These are phyloP conservation scores for Ophidiomyces ophidiicola DNA, from an alignment of 2,329 filamentous ascomycete genomes.

Conservation along the genomic window DNA sequence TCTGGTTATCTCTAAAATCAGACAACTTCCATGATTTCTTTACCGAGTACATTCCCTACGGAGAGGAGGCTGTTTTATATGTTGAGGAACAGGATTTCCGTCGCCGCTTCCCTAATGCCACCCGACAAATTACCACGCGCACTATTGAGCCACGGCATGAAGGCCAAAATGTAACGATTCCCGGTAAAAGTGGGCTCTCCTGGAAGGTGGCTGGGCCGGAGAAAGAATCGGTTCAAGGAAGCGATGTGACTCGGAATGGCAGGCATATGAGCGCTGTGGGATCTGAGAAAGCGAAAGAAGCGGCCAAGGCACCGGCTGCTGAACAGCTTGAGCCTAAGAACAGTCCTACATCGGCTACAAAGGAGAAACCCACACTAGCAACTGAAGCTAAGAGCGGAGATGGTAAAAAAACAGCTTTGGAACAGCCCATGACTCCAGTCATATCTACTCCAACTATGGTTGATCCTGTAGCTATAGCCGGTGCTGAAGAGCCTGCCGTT, in stretches of 20 bases:
- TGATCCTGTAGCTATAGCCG: slow-evolving; percentile 61
- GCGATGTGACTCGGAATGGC: slow-evolving; percentile 45
- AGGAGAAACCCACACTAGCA: slow-evolving; percentile 18
- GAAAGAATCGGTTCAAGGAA: slow-evolving; percentile 32
- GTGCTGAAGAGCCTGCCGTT: slow-evolving; percentile 73
- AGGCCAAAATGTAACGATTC: slow-evolving; percentile 66
- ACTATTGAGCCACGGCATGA: slow-evolving; percentile 32
- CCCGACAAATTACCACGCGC: slow-evolving; percentile 36
- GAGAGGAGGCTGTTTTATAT: slow-evolving; percentile 87
- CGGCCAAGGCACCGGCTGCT: slow-evolving; percentile 23
- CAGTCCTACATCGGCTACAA: slow-evolving; percentile 16
- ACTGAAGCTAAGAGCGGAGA: slow-evolving; percentile 32
- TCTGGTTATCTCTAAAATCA: slow-evolving; percentile 84
- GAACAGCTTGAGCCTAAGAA: slow-evolving; percentile 22
- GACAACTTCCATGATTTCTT: slow-evolving; percentile 99
- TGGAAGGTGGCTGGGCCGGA: slow-evolving; percentile 60
- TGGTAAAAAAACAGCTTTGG: slow-evolving; percentile 19
- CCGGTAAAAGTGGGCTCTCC: slow-evolving; percentile 71
- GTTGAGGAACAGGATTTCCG: slow-evolving; percentile 91
- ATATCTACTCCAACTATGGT: slow-evolving; percentile 50
- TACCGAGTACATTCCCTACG: slow-evolving; percentile 89
- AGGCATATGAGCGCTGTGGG: slow-evolving; percentile 37
- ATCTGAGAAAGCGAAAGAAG: slow-evolving; percentile 24
- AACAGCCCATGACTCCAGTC: slow-evolving; percentile 28
- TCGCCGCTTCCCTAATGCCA: slow-evolving; percentile 59